These are phyloP conservation scores for Heritiera littoralis DNA, from an alignment of 345 rosid species.

Conservation along the genomic window DNA sequence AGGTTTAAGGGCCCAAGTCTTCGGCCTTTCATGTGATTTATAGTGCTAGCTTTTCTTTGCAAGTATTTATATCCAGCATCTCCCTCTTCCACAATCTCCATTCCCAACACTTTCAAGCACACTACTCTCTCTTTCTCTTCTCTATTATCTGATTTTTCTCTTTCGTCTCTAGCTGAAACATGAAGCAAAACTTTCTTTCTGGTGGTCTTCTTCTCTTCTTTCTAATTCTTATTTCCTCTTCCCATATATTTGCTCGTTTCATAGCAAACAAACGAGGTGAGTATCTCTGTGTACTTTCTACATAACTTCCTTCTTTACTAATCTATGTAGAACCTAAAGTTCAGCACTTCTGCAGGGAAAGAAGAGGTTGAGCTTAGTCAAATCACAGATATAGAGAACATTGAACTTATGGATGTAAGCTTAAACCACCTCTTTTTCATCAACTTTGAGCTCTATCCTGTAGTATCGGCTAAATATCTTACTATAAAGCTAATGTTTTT, in stretches of 20 bases:
- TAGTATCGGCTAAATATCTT: neutral
- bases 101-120: neutral
- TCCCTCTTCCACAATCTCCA: slow-evolving; percentile 16
- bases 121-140: neutral
- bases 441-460: neutral
- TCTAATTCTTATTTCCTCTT: slow-evolving; percentile 31
- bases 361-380: slow-evolving; percentile 35
- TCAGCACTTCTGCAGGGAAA: slow-evolving; percentile 31
- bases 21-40: slow-evolving; percentile 21
- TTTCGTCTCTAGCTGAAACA: slow-evolving; percentile 22
- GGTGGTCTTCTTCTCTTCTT: slow-evolving; percentile 40
- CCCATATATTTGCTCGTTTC: slow-evolving; percentile 39
- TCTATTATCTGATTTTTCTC: neutral
- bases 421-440: slow-evolving; percentile 6
- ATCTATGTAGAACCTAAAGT: neutral
- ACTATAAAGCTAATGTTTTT: neutral
- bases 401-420: slow-evolving; percentile 34
- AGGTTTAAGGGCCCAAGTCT: neutral
- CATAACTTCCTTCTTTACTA: neutral
- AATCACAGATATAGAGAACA: slow-evolving; percentile 25
- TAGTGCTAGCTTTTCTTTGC: slow-evolving; percentile 19
- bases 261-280: slow-evolving; percentile 33
- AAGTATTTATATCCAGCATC: slow-evolving; percentile 34
- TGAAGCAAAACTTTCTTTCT: slow-evolving; percentile 47
- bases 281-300: neutral